Evolutionary conservation across 2,329 filamentous ascomycete genomes (phyloP).

Genomic region (Penicillium rolfsii): DNA sequence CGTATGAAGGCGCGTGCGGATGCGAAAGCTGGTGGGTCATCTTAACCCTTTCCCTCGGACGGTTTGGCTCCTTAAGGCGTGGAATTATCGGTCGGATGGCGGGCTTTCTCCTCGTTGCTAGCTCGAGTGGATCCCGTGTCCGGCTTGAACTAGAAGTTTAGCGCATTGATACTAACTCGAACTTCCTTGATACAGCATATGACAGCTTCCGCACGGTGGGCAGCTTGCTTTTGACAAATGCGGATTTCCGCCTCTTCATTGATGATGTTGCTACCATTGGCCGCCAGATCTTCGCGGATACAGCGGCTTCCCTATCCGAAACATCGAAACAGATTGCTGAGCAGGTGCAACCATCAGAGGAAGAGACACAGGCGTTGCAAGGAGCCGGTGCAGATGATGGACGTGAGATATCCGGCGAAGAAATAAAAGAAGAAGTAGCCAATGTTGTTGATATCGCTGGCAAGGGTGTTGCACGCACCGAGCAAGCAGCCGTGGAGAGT

Average conservation of each 20-base stretch:
- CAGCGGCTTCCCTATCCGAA: conserved; percentile 75
- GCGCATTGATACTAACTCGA: conserved; percentile 20
- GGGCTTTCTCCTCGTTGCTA: conserved; percentile 3
- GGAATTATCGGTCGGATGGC: background rate
- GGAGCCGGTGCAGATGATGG: conserved; percentile 50
- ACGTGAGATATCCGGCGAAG: conserved; percentile 60
- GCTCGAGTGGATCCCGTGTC: background rate
- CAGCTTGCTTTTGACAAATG: conserved; percentile 83
- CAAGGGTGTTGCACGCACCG: conserved; percentile 43
- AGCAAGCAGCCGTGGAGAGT: conserved; percentile 67
- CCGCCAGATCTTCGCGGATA: conserved; percentile 83
- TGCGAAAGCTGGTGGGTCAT: conserved; percentile 64
- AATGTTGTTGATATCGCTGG: conserved; percentile 54
- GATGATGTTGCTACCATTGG: conserved; percentile 78
- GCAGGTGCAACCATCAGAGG: conserved; percentile 68
- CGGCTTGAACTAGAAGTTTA: background rate
- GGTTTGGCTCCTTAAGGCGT: background rate
- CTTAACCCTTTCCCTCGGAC: background rate
- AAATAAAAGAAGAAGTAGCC: conserved; percentile 63
- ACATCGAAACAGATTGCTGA: conserved; percentile 75
- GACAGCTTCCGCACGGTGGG: conserved; percentile 81
- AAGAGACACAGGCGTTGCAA: conserved; percentile 59
- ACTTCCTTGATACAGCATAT: conserved; percentile 59
- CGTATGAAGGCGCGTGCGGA: conserved; percentile 70
- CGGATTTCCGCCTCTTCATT: conserved; percentile 85